Evolutionary conservation across 2,329 filamentous ascomycete species (phyloP).

Genomic region (Cladophialophora carrionii): DNA sequence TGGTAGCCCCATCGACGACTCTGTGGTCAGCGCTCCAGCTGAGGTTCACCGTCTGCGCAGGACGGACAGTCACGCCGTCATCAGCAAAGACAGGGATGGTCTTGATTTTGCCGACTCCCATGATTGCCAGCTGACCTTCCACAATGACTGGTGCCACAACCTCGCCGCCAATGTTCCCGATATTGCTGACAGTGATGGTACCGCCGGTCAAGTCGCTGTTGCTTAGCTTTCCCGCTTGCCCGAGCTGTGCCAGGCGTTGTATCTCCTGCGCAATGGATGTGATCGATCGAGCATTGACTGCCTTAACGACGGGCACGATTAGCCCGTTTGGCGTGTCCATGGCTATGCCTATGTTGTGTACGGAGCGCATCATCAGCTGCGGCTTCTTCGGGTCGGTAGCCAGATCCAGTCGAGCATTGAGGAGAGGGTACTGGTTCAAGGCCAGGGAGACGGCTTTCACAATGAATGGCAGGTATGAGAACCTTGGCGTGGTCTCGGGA

Average conservation of each 20-base stretch:
- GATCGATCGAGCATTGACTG: conserved; percentile 77
- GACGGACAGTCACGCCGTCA: conserved; percentile 62
- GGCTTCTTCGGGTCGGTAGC: conserved; percentile 66
- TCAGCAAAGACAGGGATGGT: conserved; percentile 76
- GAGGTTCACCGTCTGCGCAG: conserved; percentile 81
- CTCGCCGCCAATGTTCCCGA: conserved; percentile 90
- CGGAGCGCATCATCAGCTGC: conserved; percentile 72
- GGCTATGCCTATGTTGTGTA: conserved; percentile 93
- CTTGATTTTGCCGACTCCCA: conserved; percentile 82
- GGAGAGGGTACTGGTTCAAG: conserved; percentile 76
- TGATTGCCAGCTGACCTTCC: conserved; percentile 84
- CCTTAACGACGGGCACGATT: conserved; percentile 86
- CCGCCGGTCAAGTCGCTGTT: conserved; percentile 78
- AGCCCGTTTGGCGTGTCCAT: conserved; percentile 91
- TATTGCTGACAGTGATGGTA: conserved; percentile 95
- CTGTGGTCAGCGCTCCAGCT: conserved; percentile 97
- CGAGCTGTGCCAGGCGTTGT: conserved; percentile 70
- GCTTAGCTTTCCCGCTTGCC: conserved; percentile 72
- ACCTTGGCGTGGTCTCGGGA: conserved; percentile 58
- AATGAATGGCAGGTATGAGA: conserved; percentile 92
- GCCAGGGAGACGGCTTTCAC: conserved; percentile 92
- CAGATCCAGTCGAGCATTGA: conserved; percentile 81
- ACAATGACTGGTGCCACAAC: conserved; percentile 92
- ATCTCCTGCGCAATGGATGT: conserved; percentile 78
- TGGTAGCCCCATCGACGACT: conserved; percentile 90